Percentiles rank a stretch among this genome's conserved stretches.
Evolutionary conservation across 2,329 filamentous ascomycete genomes (phyloP).

Genomic region (Rugonectria rugulosa): DNA sequence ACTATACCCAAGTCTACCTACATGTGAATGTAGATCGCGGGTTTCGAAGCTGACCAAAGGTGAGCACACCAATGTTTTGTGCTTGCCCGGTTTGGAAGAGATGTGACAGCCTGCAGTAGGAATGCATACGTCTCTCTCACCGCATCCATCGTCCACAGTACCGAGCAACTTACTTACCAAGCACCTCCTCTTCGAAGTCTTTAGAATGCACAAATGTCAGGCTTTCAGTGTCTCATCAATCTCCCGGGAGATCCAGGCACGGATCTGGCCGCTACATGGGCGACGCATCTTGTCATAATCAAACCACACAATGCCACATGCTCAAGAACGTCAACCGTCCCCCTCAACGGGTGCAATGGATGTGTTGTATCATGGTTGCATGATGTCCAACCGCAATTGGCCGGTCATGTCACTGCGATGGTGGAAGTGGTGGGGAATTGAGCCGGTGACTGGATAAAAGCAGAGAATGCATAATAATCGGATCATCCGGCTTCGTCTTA

Average conservation of each 20-base stretch:
- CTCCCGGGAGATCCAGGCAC: neutral
- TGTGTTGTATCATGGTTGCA: neutral
- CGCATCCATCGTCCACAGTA: too few relatives aligned
- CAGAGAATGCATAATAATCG: neutral
- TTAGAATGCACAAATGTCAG: too few relatives aligned
- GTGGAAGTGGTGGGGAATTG: neutral
- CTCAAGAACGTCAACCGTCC: neutral
- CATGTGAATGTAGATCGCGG: neutral
- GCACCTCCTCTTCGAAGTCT: too few relatives aligned
- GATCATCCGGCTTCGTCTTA: slow-evolving; percentile 5
- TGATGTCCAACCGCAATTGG: neutral
- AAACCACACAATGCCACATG: neutral
- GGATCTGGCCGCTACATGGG: slow-evolving; percentile 1
- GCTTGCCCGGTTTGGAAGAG: too few relatives aligned
- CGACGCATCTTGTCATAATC: neutral
- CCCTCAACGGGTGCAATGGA: neutral
- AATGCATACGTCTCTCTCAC: too few relatives aligned
- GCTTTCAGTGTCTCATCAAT: neutral
- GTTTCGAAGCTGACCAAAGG: too few relatives aligned
- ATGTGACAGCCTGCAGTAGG: neutral
- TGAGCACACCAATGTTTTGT: too few relatives aligned
- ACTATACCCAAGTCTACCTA: too few relatives aligned
- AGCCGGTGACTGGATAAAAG: neutral
- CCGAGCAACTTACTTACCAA: too few relatives aligned
- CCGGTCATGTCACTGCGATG: neutral